Conservation (phyloP, 2,329 filamentous ascomycete genomes). For the Penicillium glabrum region DNA sequence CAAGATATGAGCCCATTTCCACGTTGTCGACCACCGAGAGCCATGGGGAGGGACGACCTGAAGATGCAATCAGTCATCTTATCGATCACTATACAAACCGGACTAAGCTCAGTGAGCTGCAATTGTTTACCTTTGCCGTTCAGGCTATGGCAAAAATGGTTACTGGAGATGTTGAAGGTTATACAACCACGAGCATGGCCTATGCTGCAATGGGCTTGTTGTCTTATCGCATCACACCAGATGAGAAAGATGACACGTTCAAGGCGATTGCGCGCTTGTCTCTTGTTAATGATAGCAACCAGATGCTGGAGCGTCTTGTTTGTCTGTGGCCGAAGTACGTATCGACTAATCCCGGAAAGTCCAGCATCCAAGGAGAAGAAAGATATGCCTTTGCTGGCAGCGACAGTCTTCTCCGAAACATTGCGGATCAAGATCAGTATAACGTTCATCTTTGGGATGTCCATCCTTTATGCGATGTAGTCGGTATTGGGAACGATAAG, state of each 20-base stretch:
- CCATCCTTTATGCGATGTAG: conserved; percentile 31
- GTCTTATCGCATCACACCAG: conserved; percentile 24
- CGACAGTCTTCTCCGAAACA: conserved; percentile 13
- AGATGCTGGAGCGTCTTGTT: conserved; percentile 32
- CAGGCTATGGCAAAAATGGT: conserved; percentile 10
- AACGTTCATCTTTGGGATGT: conserved; percentile 33
- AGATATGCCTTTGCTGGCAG: conserved; percentile 2
- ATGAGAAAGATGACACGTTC: conserved; percentile 25
- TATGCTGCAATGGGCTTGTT: conserved; percentile 16
- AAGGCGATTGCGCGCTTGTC: conserved; percentile 33
- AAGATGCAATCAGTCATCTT: conserved; percentile 11
- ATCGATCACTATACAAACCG: conserved; percentile 15
- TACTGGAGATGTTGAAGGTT: conserved; percentile 3
- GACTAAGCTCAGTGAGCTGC: conserved; percentile 12
- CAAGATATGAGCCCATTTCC: background rate
- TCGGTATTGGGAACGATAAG: conserved; percentile 31
- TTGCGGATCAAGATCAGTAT: conserved; percentile 26
- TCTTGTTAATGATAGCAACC: conserved; percentile 32
- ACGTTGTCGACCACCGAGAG: background rate
- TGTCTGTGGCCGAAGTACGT: conserved; percentile 10
- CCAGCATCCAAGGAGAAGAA: background rate
- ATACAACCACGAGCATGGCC: conserved; percentile 7
- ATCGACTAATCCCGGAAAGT: background rate
- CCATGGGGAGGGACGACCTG: conserved; percentile 3
- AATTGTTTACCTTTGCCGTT: conserved; percentile 17